Percentiles rank a stretch among this genome's conserved stretches.
These are phyloP conservation scores for Magnaporthales sp. DNA, from an alignment of 2,329 filamentous ascomycete species.

Conservation along the genomic window DNA sequence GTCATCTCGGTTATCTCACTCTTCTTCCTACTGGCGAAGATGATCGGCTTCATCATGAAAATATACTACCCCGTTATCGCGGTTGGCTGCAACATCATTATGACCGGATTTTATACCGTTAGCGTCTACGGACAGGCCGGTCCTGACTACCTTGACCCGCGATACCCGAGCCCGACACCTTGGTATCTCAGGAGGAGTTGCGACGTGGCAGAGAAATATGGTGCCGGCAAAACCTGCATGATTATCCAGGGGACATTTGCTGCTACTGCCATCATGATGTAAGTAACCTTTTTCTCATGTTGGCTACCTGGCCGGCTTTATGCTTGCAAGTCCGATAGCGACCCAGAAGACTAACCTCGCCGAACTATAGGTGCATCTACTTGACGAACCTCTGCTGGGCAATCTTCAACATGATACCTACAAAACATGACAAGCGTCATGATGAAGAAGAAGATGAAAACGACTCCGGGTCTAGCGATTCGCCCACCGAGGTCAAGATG, in stretches of 20 bases:
- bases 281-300: constrained; percentile 26
- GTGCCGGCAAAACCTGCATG: constrained; percentile 50
- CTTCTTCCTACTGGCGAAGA: constrained; percentile 67
- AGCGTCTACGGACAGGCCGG: constrained; percentile 64
- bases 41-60: constrained; percentile 61
- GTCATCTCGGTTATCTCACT: constrained; percentile 67
- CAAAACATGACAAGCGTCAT: constrained; percentile 35
- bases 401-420: constrained; percentile 49
- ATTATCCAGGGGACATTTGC: constrained; percentile 62
- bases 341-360: neutral
- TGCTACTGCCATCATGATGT: constrained; percentile 59
- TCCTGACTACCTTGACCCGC: constrained; percentile 61
- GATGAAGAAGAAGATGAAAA: constrained; percentile 32
- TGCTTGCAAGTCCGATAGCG: neutral
- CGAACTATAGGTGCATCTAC: constrained; percentile 47
- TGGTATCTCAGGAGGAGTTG: constrained; percentile 74
- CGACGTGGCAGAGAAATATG: constrained; percentile 44
- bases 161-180: constrained; percentile 50
- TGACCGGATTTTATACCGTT: constrained; percentile 55
- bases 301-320: neutral
- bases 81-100: constrained; percentile 44
- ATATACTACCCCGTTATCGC: constrained; percentile 60
- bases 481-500: constrained; percentile 12
- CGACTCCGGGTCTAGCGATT: constrained; percentile 23
- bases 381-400: constrained; percentile 48